These are phyloP conservation scores for Candida sp. DNA, from an alignment of 1,139 yeast species.

Conservation along the genomic window DNA sequence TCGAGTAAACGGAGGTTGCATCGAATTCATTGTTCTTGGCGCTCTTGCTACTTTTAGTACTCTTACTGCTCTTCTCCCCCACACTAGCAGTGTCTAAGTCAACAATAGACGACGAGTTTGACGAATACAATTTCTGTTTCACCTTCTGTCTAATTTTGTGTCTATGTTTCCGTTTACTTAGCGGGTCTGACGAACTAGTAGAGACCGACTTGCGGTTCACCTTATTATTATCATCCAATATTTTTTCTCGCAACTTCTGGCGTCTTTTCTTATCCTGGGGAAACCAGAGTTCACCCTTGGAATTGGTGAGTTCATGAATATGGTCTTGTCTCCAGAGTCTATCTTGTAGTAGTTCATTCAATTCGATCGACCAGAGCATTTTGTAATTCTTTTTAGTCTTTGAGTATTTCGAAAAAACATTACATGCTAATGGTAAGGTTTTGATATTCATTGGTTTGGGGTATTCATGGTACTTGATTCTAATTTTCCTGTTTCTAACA, in stretches of 20 bases:
- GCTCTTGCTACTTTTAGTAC: background rate
- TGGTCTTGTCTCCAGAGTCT: constrained; percentile 63
- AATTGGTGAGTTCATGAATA: constrained; percentile 55
- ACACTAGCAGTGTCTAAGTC: background rate
- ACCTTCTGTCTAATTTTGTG: background rate
- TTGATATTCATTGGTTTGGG: constrained; percentile 31
- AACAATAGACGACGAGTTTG: constrained; percentile 2
- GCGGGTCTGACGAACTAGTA: background rate
- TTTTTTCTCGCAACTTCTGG: constrained; percentile 3
- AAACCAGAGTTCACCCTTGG: constrained; percentile 60
- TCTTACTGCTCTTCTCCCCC: background rate
- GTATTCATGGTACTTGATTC: constrained; percentile 43
- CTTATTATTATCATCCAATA: background rate
- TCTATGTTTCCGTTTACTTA: constrained; percentile 1
- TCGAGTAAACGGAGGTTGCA: constrained; percentile 1
- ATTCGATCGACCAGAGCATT: constrained; percentile 64
- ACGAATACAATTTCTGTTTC: constrained; percentile 2
- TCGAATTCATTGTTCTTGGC: background rate
- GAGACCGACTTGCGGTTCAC: background rate
- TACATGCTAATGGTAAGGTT: constrained; percentile 49
- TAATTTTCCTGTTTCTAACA: constrained; percentile 63
- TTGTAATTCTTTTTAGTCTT: constrained; percentile 25
- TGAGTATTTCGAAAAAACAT: constrained; percentile 46
- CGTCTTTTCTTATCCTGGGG: constrained; percentile 19
- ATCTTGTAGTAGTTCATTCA: constrained; percentile 62